Evolutionary conservation across 306 rosid genomes (phyloP), one percentile per base, ranked within the genome.

Genomic region (Carpinus fangiana): DNA sequence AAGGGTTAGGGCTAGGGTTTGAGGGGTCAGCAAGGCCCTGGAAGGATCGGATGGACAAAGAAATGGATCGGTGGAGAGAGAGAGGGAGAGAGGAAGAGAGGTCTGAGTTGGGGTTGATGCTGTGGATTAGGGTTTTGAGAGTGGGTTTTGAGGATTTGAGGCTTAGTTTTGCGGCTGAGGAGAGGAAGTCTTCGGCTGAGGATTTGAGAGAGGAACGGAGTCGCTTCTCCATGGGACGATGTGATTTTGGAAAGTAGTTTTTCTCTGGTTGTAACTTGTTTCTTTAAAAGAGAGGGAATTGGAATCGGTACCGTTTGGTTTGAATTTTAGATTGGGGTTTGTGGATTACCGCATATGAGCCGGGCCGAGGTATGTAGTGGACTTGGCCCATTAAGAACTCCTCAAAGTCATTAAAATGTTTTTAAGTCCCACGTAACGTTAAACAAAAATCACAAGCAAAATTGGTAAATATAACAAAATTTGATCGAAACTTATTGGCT

Each of bases 101-200:
- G 1, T 78, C 78, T 2, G 97, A 89, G 7, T 95, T 91, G 72
- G 90, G 82, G 2, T 80, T 89, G 18, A 95, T 70, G 62, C 76
- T 56, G 71, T 92, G 90, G 57, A 95, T 87, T 82, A 90, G 88
- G 91, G 90, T 80, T 90, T 91, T 92, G 68, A 95, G 83, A 18
- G 86, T 46, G 43, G 92, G 41, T 74, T 84, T 89, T n/a, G 91
- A 81, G 56, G 98, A 88, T 83, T 89, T 95, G 4, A 93, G 90
- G 68, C 20, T 73, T 59, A 60, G 82, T 2, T 78, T 84, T 12
- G 85, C 43, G 38, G 98, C 96, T 10, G 85, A 72, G 43, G 82
- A 66, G n/a, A 90, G 59, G 53, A 95, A 95, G 14, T 91, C 92
- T 56, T 85, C 74, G 0, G 97, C 87, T 26, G 98, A 89, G 77